Percentiles rank a stretch among this genome's conserved stretches.
Conservation (phyloP, 805 yeast species). For the Lachancea meyersii region DNA sequence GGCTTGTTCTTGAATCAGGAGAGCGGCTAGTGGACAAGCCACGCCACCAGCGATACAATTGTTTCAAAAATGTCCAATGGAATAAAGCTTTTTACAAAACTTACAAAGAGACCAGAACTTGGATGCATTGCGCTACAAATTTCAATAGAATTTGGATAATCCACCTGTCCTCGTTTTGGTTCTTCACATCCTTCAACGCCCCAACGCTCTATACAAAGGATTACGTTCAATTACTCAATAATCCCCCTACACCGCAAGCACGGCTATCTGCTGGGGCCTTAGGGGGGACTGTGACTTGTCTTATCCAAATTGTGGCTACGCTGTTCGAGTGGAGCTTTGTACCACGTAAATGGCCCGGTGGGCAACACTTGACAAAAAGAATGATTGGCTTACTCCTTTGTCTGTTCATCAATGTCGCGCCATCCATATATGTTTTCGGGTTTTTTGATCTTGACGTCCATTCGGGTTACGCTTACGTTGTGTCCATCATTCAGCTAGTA, state of each 20-base stretch:
- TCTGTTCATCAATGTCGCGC: constrained; percentile 42
- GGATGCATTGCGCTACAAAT: constrained; percentile 69
- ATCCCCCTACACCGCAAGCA: constrained; percentile 54
- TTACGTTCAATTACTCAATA: constrained; percentile 48
- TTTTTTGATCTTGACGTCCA: constrained; percentile 27
- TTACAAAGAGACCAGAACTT: constrained; percentile 64
- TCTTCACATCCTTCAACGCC: constrained; percentile 61
- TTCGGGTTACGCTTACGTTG: constrained; percentile 32
- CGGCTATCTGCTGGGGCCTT: constrained; percentile 54
- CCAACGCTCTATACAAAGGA: constrained; percentile 58
- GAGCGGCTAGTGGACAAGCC: constrained; percentile 48
- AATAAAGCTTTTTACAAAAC: constrained; percentile 63
- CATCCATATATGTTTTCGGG: constrained; percentile 48
- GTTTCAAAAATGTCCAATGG: constrained; percentile 59
- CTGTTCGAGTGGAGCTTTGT: constrained; percentile 55
- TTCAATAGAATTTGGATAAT: constrained; percentile 77
- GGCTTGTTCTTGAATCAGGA: constrained; percentile 42
- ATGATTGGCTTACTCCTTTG: constrained; percentile 38
- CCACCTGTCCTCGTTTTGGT: constrained; percentile 72
- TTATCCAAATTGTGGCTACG: constrained; percentile 51
- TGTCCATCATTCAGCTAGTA: constrained; percentile 51
- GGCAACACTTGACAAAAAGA: constrained; percentile 50
- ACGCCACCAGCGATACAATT: constrained; percentile 48
- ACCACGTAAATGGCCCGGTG: constrained; percentile 70
- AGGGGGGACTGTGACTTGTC: constrained; percentile 58